Evolutionary conservation across 1,284 basidiomycete species (phyloP).

Genomic region (Ceratobasidium theobromae): DNA sequence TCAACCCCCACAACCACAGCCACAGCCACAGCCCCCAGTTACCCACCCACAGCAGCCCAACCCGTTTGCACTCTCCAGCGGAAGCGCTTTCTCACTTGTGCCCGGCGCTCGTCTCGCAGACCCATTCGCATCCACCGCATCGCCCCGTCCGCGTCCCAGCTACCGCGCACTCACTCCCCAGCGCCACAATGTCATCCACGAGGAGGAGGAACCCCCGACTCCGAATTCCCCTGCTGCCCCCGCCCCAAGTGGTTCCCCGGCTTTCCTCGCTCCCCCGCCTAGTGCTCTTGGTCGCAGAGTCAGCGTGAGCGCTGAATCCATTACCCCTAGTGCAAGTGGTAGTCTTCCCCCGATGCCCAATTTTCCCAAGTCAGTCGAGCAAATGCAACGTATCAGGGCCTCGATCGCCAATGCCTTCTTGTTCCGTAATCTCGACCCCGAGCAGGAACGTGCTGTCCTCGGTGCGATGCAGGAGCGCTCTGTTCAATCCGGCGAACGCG

Average conservation of each 20-base stretch:
- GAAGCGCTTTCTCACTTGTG: conserved; percentile 25
- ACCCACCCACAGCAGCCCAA: conserved; percentile 41
- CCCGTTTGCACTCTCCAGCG: conserved; percentile 18
- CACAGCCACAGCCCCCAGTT: conserved; percentile 41
- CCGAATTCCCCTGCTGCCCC: conserved; percentile 12
- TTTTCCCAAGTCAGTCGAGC: conserved; percentile 82
- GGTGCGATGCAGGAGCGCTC: conserved; percentile 93
- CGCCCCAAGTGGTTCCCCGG: conserved; percentile 45
- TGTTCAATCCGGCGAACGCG: conserved; percentile 71
- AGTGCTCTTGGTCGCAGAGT: conserved; percentile 84
- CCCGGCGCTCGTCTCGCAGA: conserved; percentile 25
- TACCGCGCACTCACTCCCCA: conserved; percentile 47
- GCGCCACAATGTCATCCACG: conserved; percentile 35
- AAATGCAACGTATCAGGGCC: conserved; percentile 82
- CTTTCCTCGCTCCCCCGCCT: conserved; percentile 65
- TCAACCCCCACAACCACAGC: conserved; percentile 45
- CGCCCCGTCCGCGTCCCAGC: conserved; percentile 37
- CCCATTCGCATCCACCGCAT: conserved; percentile 9
- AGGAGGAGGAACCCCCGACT: conserved; percentile 34
- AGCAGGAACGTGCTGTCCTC: conserved; percentile 90
- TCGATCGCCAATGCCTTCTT: conserved; percentile 90
- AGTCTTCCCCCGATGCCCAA: conserved; percentile 65
- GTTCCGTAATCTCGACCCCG: conserved; percentile 95
- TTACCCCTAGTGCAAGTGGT: conserved; percentile 72
- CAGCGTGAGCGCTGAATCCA: conserved; percentile 97